Evolutionary conservation across 1,284 basidiomycete species (phyloP).

Genomic region (Apiotrichum brassicae): DNA sequence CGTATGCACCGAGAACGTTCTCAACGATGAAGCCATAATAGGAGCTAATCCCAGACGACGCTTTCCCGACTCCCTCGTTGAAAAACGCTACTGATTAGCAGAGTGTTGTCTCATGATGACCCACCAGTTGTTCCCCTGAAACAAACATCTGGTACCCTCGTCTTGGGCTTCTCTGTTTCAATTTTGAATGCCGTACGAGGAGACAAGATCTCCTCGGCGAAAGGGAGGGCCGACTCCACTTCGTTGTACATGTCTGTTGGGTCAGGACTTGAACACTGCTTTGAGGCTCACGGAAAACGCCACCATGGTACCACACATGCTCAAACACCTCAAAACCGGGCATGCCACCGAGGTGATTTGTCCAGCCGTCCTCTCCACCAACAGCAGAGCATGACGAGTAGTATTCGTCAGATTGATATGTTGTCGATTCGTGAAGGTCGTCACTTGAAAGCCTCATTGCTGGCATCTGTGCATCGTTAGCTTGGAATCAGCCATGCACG

Average conservation of each 20-base stretch:
- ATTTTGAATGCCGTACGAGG: slow-evolving; percentile 1
- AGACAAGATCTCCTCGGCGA: slow-evolving; percentile 13
- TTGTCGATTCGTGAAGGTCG: too few species aligned
- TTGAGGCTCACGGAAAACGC: slow-evolving; percentile 16
- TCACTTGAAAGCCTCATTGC: too few species aligned
- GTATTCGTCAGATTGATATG: too few species aligned
- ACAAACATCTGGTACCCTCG: not conserved
- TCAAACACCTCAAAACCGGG: slow-evolving; percentile 22
- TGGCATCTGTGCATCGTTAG: too few species aligned
- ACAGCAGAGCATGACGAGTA: not conserved
- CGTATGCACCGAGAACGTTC: slow-evolving; percentile 11
- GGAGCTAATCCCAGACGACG: slow-evolving; percentile 15
- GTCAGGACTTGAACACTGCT: not conserved
- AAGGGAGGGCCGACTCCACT: slow-evolving; percentile 1
- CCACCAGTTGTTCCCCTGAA: not conserved
- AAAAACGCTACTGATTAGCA: slow-evolving; percentile 15
- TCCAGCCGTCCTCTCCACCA: not conserved
- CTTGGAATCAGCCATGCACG: too few species aligned
- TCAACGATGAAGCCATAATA: slow-evolving; percentile 28
- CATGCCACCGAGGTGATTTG: slow-evolving; percentile 13
- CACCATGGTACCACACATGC: slow-evolving; percentile 20
- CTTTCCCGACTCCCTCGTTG: slow-evolving; percentile 19
- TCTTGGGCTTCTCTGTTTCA: not conserved
- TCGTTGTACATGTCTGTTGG: slow-evolving; percentile 4
- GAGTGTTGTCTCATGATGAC: not conserved